Percentiles rank a stretch among this genome's conserved stretches.
These are phyloP conservation scores for Saccharomycopsis amapae DNA, from an alignment of 805 yeast genomes.

Conservation along the genomic window DNA sequence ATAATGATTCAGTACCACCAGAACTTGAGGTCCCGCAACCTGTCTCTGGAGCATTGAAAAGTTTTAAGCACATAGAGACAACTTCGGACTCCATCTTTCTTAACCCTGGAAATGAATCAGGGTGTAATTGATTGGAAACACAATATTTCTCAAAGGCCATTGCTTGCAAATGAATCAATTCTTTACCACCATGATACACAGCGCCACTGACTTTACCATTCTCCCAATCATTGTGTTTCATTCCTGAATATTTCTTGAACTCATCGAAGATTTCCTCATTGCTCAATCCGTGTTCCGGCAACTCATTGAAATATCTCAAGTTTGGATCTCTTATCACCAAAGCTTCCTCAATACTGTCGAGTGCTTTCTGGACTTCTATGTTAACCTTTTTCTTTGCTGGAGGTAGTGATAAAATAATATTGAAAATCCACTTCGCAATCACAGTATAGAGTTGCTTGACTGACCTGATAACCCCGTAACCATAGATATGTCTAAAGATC, in stretches of 20 bases:
- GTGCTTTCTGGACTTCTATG: conserved; percentile 45
- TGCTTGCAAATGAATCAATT: conserved; percentile 65
- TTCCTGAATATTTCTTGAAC: conserved; percentile 39
- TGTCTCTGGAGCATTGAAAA: conserved; percentile 72
- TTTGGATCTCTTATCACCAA: conserved; percentile 48
- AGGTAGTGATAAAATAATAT: conserved; percentile 40
- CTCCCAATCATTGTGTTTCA: conserved; percentile 75
- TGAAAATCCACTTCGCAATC: conserved; percentile 27
- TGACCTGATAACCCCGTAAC: conserved; percentile 24
- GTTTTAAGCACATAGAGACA: conserved; percentile 76
- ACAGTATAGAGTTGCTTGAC: conserved; percentile 21
- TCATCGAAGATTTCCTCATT: conserved; percentile 40
- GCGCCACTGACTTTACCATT: conserved; percentile 89
- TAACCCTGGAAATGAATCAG: conserved; percentile 94
- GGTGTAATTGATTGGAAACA: conserved; percentile 92
- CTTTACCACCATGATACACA: conserved; percentile 92
- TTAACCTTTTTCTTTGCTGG: conserved; percentile 50
- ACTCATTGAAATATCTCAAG: conserved; percentile 35
- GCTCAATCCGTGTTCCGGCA: conserved; percentile 59
- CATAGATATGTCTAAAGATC: conserved; percentile 19
- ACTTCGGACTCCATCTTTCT: conserved; percentile 95
- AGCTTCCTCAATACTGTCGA: conserved; percentile 44
- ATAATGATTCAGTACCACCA: conserved; percentile 92
- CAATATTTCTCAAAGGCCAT: conserved; percentile 68
- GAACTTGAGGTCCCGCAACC: conserved; percentile 81